phyloP scores from a whole-genome alignment of 208 protist genomes.

The Naegleria fowleri region DNA sequence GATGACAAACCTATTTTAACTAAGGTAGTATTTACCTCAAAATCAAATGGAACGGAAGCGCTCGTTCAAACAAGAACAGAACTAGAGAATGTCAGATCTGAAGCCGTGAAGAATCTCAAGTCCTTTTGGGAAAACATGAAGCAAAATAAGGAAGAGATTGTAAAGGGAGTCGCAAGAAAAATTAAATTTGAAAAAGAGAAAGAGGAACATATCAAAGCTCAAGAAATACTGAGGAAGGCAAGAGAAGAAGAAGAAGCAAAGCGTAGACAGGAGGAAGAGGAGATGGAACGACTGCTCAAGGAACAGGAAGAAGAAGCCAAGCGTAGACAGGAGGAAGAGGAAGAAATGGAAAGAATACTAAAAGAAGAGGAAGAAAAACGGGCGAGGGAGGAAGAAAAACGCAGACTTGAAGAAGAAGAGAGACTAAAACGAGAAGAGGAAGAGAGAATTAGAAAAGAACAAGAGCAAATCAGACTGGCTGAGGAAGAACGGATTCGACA shows the following conservation, averaged over 20 bases:
- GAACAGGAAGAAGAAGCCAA: neutral
- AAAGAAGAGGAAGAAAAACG: neutral
- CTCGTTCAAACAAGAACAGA: neutral
- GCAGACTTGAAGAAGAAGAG: neutral
- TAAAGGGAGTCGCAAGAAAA: neutral
- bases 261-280: neutral
- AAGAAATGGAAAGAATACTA: neutral
- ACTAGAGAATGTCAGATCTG: neutral
- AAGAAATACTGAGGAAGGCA: neutral
- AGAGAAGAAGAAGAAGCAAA: neutral
- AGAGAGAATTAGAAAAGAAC: no score
- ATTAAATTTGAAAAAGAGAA: neutral
- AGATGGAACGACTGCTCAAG: neutral
- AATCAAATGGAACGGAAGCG: neutral
- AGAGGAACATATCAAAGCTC: neutral
- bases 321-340: neutral
- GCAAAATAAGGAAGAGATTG: neutral
- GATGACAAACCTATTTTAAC: neutral
- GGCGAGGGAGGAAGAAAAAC: no score
- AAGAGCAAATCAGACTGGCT: neutral
- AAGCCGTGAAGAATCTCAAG: neutral
- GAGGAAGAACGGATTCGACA: neutral
- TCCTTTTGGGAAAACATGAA: neutral
- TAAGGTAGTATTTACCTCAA: neutral
- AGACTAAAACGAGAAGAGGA: neutral